These are phyloP conservation scores for Martiniozyma asiatica DNA, from an alignment of 1,139 yeast genomes.

Conservation along the genomic window DNA sequence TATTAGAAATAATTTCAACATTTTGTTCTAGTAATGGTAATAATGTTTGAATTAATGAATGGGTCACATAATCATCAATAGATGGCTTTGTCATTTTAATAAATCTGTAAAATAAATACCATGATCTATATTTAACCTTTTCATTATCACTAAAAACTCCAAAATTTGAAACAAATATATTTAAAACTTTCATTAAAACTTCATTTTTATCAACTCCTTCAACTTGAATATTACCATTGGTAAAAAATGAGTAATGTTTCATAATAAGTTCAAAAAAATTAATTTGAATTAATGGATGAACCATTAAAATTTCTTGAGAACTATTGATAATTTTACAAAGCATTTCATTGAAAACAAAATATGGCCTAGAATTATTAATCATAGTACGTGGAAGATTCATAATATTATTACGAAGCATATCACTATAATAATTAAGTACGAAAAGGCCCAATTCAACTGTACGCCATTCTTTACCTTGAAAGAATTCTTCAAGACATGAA, in stretches of 20 bases:
- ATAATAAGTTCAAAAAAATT: conserved; percentile 76
- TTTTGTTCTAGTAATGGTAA: conserved; percentile 20
- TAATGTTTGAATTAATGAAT: conserved; percentile 31
- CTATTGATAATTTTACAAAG: conserved; percentile 50
- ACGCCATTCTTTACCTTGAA: conserved; percentile 46
- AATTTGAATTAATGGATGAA: conserved; percentile 71
- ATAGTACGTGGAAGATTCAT: conserved; percentile 57
- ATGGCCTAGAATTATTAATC: conserved; percentile 51
- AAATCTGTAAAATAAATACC: conserved; percentile 83
- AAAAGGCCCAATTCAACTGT: conserved; percentile 76
- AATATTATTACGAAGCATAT: conserved; percentile 62
- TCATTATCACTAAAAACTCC: conserved; percentile 69
- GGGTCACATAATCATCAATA: conserved; percentile 37
- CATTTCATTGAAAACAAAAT: conserved; percentile 45
- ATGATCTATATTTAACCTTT: conserved; percentile 71
- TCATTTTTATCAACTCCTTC: conserved; percentile 31
- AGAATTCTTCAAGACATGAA: conserved; percentile 49
- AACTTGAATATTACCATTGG: conserved; percentile 28
- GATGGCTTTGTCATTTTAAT: conserved; percentile 66
- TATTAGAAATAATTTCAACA: conserved; percentile 13
- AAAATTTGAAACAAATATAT: conserved; percentile 64
- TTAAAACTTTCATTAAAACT: conserved; percentile 52
- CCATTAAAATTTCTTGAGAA: conserved; percentile 32
- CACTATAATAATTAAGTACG: conserved; percentile 70
- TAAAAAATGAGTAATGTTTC: conserved; percentile 62